Evolutionary conservation across 257 asterid genomes (phyloP).

Genomic region (Fraxinus quadrangulata): DNA sequence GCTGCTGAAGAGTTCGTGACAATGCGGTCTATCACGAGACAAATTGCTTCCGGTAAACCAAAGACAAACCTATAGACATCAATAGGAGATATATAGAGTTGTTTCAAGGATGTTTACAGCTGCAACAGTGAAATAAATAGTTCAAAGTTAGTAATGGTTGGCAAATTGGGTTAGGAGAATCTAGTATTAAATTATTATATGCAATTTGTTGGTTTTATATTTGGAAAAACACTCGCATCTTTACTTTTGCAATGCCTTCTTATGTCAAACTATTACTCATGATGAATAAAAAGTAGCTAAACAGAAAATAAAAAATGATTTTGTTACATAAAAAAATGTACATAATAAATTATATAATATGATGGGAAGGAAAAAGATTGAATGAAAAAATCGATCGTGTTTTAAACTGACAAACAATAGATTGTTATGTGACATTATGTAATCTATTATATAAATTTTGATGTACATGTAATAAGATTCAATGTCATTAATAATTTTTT

Average conservation of each 20-base stretch:
- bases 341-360: no score
- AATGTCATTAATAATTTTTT: no score
- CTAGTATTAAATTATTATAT: background rate
- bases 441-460: no score
- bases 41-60: conserved; percentile 58
- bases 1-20: conserved; percentile 98
- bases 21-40: conserved; percentile 74
- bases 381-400: no score
- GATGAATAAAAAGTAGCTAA: background rate
- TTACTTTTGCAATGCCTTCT: background rate
- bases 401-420: no score
- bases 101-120: background rate
- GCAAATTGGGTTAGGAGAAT: background rate
- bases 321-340: no score
- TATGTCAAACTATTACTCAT: background rate
- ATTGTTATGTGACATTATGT: no score
- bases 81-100: background rate
- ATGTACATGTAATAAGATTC: no score
- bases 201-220: background rate
- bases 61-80: conserved; percentile 51
- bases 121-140: conserved; percentile 15
- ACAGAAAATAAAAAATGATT: no score
- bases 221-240: background rate
- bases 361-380: no score
- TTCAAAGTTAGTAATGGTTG: background rate